Evolutionary conservation across 768 basidiomycete species (phyloP).

Genomic region (Leccinellum albellum): DNA sequence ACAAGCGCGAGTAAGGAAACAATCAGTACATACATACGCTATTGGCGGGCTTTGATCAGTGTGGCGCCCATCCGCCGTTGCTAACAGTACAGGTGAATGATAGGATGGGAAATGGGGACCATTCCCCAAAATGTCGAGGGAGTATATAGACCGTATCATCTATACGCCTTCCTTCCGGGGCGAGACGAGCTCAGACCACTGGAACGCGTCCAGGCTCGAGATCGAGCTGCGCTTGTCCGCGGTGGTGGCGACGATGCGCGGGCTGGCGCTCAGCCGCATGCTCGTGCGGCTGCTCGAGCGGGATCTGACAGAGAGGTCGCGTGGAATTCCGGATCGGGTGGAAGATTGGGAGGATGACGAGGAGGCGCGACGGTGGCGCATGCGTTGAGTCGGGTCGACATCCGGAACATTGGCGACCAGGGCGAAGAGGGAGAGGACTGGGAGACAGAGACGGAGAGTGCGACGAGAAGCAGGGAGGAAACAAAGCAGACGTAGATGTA

Average conservation of each 20-base stretch:
- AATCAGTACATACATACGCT: slow-evolving; percentile 11
- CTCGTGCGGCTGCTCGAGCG: slow-evolving; percentile 43
- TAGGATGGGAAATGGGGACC: not conserved
- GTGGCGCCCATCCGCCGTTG: not conserved
- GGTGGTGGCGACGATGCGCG: slow-evolving; percentile 30
- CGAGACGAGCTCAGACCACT: slow-evolving; percentile 32
- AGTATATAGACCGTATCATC: slow-evolving; percentile 2
- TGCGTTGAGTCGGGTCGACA: slow-evolving; percentile 75
- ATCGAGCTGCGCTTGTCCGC: slow-evolving; percentile 31
- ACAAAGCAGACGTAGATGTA: not conserved
- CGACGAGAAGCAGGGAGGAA: not conserved
- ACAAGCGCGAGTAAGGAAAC: not conserved
- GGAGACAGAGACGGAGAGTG: not conserved
- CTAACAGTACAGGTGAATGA: slow-evolving; percentile 8
- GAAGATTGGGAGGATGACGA: slow-evolving; percentile 61
- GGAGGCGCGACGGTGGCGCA: slow-evolving; percentile 75
- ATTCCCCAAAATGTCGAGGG: not conserved
- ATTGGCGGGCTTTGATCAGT: not conserved
- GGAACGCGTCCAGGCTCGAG: slow-evolving; percentile 30
- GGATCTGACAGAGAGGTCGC: slow-evolving; percentile 35
- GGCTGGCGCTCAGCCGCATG: slow-evolving; percentile 31
- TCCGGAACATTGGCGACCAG: slow-evolving; percentile 67
- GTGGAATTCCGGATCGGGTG: slow-evolving; percentile 33
- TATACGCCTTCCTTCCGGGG: slow-evolving; percentile 28
- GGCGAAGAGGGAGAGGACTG: slow-evolving; percentile 79